Evolutionary conservation across 2,329 filamentous ascomycete genomes (phyloP).

Genomic region (Thielaviopsis punctulata): DNA sequence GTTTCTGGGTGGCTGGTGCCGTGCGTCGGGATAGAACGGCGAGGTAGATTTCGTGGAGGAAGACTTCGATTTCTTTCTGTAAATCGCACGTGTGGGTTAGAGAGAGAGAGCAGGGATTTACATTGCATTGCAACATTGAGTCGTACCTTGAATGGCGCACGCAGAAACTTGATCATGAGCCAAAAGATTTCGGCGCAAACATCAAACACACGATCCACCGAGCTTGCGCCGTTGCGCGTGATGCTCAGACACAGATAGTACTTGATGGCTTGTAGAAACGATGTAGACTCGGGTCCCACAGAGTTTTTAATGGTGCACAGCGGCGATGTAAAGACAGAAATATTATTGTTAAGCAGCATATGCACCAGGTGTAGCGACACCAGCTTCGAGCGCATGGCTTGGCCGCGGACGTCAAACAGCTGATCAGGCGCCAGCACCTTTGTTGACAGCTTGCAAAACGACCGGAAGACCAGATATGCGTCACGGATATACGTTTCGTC

Average conservation of each 20-base stretch:
- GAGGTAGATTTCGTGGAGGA: conserved; percentile 92
- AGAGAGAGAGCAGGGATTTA: neutral
- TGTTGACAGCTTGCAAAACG: conserved; percentile 93
- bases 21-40: conserved; percentile 76
- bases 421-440: conserved; percentile 82
- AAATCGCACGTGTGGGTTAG: neutral
- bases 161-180: conserved; percentile 88
- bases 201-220: conserved; percentile 81
- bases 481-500: conserved; percentile 96
- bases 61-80: conserved; percentile 92
- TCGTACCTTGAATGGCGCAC: conserved; percentile 74
- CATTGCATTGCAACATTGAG: neutral
- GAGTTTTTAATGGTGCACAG: conserved; percentile 84
- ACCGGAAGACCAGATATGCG: conserved; percentile 90
- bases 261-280: conserved; percentile 86
- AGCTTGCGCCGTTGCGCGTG: conserved; percentile 87
- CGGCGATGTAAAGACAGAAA: conserved; percentile 76
- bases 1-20: conserved; percentile 77
- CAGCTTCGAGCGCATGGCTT: conserved; percentile 94
- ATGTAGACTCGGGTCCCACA: conserved; percentile 72
- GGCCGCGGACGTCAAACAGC: conserved; percentile 78
- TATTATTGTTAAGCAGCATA: conserved; percentile 87
- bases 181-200: conserved; percentile 96
- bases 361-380: conserved; percentile 92
- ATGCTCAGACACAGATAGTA: conserved; percentile 92